phyloP scores from a whole-genome alignment of 108 stramenopile genomes.

The Craspedostauros australis region DNA sequence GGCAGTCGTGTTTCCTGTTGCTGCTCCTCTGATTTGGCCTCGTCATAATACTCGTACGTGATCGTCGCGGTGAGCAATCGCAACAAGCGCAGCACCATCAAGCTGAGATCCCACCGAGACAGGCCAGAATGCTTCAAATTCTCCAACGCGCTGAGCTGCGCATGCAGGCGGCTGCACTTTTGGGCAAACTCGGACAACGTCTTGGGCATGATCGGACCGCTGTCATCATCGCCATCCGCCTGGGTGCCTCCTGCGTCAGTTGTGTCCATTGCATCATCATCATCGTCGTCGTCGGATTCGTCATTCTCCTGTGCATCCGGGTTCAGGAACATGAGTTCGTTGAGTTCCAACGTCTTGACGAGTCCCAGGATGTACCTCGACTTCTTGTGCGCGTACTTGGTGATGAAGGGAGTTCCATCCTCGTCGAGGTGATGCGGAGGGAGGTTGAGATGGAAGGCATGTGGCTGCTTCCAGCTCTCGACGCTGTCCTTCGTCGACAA shows the following conservation, averaged over 20 bases:
- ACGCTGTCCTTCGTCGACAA: not conserved
- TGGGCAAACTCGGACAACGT: constrained; percentile 29
- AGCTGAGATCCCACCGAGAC: constrained; percentile 45
- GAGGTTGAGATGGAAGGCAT: constrained; percentile 63
- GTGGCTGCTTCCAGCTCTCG: constrained; percentile 32
- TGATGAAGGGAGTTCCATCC: constrained; percentile 63
- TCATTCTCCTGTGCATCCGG: constrained; percentile 12
- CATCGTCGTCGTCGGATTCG: constrained; percentile 26
- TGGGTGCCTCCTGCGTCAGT: constrained; percentile 13
- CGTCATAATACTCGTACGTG: constrained; percentile 14
- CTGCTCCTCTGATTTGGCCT: constrained; percentile 10
- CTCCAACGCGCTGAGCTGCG: constrained; percentile 54
- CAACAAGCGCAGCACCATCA: constrained; percentile 66
- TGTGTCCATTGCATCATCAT: constrained; percentile 19
- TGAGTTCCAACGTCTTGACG: constrained; percentile 50
- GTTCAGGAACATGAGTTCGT: constrained; percentile 31
- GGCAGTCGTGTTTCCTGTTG: constrained; percentile 2
- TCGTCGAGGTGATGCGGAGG: constrained; percentile 49
- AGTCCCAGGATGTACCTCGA: constrained; percentile 44
- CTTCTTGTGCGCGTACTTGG: constrained; percentile 61
- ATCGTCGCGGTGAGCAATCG: constrained; percentile 56
- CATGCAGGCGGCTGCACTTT: constrained; percentile 56
- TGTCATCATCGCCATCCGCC: constrained; percentile 18
- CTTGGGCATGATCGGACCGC: constrained; percentile 2
- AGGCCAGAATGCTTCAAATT: constrained; percentile 58